Base-by-base conservation (phyloP, 1,139 yeast genomes). In the Starmera stellimalicola region DNA sequence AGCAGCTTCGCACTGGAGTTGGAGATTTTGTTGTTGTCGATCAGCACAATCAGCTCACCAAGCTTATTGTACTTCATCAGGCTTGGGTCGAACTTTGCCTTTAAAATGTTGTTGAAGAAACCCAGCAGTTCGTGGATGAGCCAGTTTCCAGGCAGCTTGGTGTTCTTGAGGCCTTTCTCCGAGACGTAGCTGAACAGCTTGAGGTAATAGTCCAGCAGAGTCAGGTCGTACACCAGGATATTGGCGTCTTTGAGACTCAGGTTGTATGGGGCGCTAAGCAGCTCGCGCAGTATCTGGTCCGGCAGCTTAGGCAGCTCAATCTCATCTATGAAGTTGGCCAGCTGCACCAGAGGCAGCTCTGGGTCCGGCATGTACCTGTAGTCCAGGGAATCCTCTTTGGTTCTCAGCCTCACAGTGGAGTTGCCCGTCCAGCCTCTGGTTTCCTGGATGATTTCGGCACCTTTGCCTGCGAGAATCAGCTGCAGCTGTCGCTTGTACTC, bases 321-420 rank as follows among this genome's bases (percentile, higher is more conserved):
- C 1, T 57, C 47, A 0, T 55, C 52, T 1, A 68, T 44, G 3
- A 73, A 52, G 6, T 64, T 64, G 29, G 71, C 62, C 9, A 91
- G 54, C 3, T 37, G 17, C 5, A 88, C 59, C 0, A 61, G 58
- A 0, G 93, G 87, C 17, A 91, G 60, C 52, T 93, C 98, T 2
- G 94, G 83, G 51, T 91, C 98, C 0, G 97, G 96, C 68, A 91
- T 80, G 52, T 87, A 91, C 48, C 97, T 64, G 55, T 91, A 91
- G 54, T 91, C 98, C 6, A 83, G 70, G 0, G 85, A 72, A 32
- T 74, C 73, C 53, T 88, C 97, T 50, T 93, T 91, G 4, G 72
- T 64, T 52, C 98, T 70, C 33, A 79, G 57, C 33, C 71, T 67
- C 33, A 69, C 65, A 0, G 97, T 88, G 31, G 57, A 56, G 5